Percentiles rank a stretch among this genome's conserved stretches.
Conservation (phyloP, 1,284 basidiomycete genomes). For the Ceratobasidium papillatum region DNA sequence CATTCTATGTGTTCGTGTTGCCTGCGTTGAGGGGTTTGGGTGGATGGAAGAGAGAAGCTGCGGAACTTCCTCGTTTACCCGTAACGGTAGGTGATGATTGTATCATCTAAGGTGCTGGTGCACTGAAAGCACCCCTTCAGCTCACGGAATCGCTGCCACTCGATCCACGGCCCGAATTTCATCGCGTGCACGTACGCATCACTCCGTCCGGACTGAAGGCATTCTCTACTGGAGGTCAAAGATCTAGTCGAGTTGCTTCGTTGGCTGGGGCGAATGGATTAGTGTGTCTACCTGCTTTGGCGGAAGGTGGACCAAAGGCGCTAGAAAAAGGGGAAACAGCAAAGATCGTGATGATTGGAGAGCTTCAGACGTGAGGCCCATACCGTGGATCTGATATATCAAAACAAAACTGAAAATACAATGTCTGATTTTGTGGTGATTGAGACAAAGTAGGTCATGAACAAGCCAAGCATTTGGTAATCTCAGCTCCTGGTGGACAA, state of each 20-base stretch:
- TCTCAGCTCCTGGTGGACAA: not conserved
- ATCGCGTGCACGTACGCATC: conserved; percentile 71
- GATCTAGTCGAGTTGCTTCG: conserved; percentile 80
- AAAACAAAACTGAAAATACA: not conserved
- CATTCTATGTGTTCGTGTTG: conserved; percentile 84
- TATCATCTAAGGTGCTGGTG: not conserved
- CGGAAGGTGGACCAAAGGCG: conserved; percentile 54
- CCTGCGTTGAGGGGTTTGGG: conserved; percentile 79
- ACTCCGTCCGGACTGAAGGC: conserved; percentile 63
- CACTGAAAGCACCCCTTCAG: conserved; percentile 50
- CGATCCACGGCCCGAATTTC: conserved; percentile 82
- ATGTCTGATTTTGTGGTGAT: not conserved
- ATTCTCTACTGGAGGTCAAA: conserved; percentile 83
- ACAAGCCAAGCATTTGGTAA: not conserved
- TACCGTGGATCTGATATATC: not conserved
- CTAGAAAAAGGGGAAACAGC: conserved; percentile 64
- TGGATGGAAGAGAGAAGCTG: conserved; percentile 66
- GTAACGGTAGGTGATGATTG: conserved; percentile 64
- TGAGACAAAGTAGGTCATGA: not conserved
- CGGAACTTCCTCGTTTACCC: conserved; percentile 68
- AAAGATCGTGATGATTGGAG: conserved; percentile 72
- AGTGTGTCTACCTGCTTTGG: conserved; percentile 67
- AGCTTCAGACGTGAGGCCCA: conserved; percentile 56
- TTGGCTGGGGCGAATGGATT: conserved; percentile 81
- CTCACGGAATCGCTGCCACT: conserved; percentile 68